A percentile compares a stretch with the other conserved stretches of the same genome.
phyloP scores from a whole-genome alignment of 345 rosid species.

The Salix suchowensis region DNA sequence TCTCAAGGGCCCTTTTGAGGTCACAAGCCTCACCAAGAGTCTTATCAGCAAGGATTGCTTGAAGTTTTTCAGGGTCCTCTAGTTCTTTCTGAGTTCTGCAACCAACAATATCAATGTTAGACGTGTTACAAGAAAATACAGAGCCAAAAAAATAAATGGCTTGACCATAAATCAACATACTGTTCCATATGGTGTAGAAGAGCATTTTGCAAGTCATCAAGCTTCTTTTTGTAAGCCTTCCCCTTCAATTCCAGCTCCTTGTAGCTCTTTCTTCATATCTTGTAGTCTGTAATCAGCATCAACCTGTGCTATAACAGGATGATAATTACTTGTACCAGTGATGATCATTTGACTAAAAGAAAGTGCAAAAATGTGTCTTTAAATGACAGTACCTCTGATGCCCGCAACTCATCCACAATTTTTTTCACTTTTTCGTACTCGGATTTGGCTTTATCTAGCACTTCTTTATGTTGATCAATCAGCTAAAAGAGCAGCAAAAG shows the following conservation, averaged over 20 bases:
- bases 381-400: constrained; percentile 62
- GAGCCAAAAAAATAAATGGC: background rate
- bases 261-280: constrained; percentile 66
- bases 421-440: constrained; percentile 68
- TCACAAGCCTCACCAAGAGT: constrained; percentile 54
- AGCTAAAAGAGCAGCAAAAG: constrained; percentile 38
- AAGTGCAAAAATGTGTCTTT: constrained; percentile 3
- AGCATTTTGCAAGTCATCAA: constrained; percentile 68
- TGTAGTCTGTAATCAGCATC: constrained; percentile 74
- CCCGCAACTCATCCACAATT: constrained; percentile 71
- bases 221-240: constrained; percentile 72
- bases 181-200: constrained; percentile 75
- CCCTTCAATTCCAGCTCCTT: constrained; percentile 79
- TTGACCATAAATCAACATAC: constrained; percentile 42
- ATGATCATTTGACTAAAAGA: background rate
- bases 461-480: constrained; percentile 74
- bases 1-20: constrained; percentile 72
- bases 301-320: constrained; percentile 46
- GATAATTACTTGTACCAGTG: background rate
- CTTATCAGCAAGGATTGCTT: constrained; percentile 58
- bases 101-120: constrained; percentile 18
- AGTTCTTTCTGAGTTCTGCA: constrained; percentile 88
- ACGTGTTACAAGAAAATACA: constrained; percentile 12
- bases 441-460: constrained; percentile 54
- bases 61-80: constrained; percentile 86